These are phyloP conservation scores for Arctium lappa DNA, from an alignment of 129 eudicot genomes.

Conservation along the genomic window DNA sequence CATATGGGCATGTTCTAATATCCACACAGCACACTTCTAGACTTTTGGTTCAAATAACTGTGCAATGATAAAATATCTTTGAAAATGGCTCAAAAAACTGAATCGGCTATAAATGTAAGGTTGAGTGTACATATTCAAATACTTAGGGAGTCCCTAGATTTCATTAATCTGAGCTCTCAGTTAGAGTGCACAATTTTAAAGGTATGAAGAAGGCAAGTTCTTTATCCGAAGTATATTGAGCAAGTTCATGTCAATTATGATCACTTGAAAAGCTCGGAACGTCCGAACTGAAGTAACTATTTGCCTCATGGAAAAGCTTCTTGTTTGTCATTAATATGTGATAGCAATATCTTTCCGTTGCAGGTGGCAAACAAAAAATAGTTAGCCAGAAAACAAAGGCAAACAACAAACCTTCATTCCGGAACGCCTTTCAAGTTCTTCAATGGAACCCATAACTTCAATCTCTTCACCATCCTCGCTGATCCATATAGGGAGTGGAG, in stretches of 20 bases:
- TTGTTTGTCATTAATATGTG: background rate
- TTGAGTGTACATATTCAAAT: background rate
- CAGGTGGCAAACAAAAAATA: background rate
- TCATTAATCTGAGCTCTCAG: background rate
- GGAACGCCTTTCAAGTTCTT: constrained; percentile 58
- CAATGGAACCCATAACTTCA: constrained; percentile 62
- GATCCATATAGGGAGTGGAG: constrained; percentile 77
- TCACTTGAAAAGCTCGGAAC: background rate
- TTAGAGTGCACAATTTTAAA: background rate
- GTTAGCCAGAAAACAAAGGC: background rate
- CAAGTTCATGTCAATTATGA: background rate
- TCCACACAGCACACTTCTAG: background rate
- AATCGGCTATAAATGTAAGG: background rate
- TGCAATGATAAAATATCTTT: background rate
- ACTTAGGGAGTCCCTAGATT: background rate
- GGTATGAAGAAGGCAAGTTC: background rate
- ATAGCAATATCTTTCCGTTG: background rate
- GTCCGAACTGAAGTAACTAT: background rate
- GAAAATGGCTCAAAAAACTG: background rate
- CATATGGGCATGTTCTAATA: background rate
- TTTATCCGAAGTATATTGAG: background rate
- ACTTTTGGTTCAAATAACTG: background rate
- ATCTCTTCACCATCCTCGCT: constrained; percentile 72
- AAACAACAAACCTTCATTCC: constrained; percentile 44
- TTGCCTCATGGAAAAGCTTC: background rate